Base-by-base conservation (phyloP, 78 protist genomes). In the Neovahlkampfia damariscottae region DNA sequence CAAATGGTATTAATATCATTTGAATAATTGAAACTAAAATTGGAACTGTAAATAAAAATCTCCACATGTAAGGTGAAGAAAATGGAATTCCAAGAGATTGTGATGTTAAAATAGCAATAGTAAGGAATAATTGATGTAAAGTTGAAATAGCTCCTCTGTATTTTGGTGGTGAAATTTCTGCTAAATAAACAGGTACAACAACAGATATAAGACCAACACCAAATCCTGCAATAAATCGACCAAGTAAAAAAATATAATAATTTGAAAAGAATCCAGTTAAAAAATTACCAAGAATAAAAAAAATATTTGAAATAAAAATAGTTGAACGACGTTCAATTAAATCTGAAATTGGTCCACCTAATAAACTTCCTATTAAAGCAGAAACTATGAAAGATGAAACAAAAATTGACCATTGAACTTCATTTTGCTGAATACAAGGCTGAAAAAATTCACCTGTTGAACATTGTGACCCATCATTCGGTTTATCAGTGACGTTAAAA, bases 141-240 rank as follows among this genome's bases (percentile, higher is more conserved):
- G 19, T 19, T n/a, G 34, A 19, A 50, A 50, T 50, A 50, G 62
- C 62, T 19, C 85, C 85, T 1, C 85, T 37, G 29, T 0, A 0
- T 27, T 0, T 62, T 3, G 71, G 3, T 10, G 82, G 76, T 1
- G 85, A 41, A n/a, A 78, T 10, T 67, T 81, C 85, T 2, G 82
- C 80, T 32, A 76, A 19, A 74, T 66, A 81, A 41, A 78, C 1
- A 8, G 78, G 78, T n/a, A 81, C 85, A 5, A 69, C 50, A 8
- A 10, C 0, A 5, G 85, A 72, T 5, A 80, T 35, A 10, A 66
- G 1, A 2, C 85, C 85, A 8, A 76, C 62, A 5, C 62, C 85
- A 2, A 81, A 5, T 27, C 85, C 85, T 29, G 76, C 67, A 10
- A 76, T 0, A 6, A 58, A 0, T 1, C 85, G 37, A 6, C 85